These are phyloP conservation scores for Tilletia walkeri DNA, from an alignment of 1,284 basidiomycete species.

Conservation along the genomic window DNA sequence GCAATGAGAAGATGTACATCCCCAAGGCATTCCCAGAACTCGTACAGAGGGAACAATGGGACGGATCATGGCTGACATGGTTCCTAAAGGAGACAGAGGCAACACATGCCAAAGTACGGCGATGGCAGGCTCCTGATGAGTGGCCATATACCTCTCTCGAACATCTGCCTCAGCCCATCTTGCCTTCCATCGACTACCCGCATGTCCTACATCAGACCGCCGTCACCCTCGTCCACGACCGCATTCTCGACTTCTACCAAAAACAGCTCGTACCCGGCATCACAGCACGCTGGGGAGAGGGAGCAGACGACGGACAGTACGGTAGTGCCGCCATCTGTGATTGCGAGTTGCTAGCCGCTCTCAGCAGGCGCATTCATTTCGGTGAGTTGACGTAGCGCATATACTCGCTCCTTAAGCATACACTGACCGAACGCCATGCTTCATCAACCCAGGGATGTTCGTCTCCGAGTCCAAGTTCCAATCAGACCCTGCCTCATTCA, in stretches of 20 bases:
- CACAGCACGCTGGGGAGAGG: slow-evolving; percentile 60
- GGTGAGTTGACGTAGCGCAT: slow-evolving; percentile 62
- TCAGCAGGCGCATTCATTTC: slow-evolving; percentile 94
- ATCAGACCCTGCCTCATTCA: slow-evolving; percentile 77
- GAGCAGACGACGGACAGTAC: slow-evolving; percentile 92
- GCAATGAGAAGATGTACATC: slow-evolving; percentile 87
- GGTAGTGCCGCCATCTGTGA: slow-evolving; percentile 91
- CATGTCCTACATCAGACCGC: slow-evolving; percentile 65
- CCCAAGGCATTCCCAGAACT: slow-evolving; percentile 69
- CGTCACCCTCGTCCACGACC: slow-evolving; percentile 65
- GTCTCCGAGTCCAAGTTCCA: slow-evolving; percentile 96
- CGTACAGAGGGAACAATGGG: slow-evolving; percentile 69
- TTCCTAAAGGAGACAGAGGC: slow-evolving; percentile 90
- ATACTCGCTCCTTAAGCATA: background rate
- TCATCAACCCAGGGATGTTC: slow-evolving; percentile 69
- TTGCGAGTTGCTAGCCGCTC: slow-evolving; percentile 86
- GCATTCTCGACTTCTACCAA: slow-evolving; percentile 86
- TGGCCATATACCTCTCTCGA: slow-evolving; percentile 78
- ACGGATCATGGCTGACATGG: slow-evolving; percentile 93
- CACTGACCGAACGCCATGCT: background rate
- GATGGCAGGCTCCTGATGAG: slow-evolving; percentile 72
- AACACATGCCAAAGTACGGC: slow-evolving; percentile 66
- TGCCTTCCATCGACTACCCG: slow-evolving; percentile 75
- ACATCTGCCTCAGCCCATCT: slow-evolving; percentile 78
- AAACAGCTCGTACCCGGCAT: slow-evolving; percentile 77